Evolutionary conservation across 768 basidiomycete genomes (phyloP), one percentile per base, ranked within the genome.

Genomic region (Russula foetens): DNA sequence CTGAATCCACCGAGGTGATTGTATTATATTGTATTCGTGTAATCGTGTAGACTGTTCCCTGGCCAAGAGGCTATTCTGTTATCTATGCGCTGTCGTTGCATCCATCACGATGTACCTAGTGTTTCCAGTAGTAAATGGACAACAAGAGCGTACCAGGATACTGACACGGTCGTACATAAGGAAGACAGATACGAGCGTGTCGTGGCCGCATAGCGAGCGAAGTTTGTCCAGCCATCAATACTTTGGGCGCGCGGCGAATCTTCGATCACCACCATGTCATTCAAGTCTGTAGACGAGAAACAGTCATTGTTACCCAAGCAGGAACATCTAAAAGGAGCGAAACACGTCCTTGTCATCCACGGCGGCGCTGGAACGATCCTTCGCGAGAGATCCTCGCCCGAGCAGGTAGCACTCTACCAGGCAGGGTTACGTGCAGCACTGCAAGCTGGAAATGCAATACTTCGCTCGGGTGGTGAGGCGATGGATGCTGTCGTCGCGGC

Each of bases 401-500:
- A 84, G 62, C 77, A 84, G 64, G 79, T 77, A 43, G 77, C 78
- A 15, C 72, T 72, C 53, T 90, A 89, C 73, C 82, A 79, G 66
- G 71, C 75, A 4, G 82, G 75, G 3, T 73, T 93, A 44, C 69
- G 71, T 9, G 70, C 71, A 3, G 83, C 90, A 1, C 73, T 93
- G 44, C 63, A 71, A 52, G 82, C 82, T 4, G 90, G 90, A 1
- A 75, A 90, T 64, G 68, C 79, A 21, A 75, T 90, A 21, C 79
- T 93, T 45, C 74, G 70, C 41, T 71, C 77, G 3, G 88, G 86
- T 17, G 90, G 90, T 0, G 88, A 90, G 68, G 90, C 90, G 5
- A 84, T 93, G 79, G 89, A 92, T 69, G 90, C 91, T 19, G 83
- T 79, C 5, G 84, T 87, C 3, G 85, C 88, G 11, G 88, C 90